Evolutionary conservation across 164 flowering plant genomes (phyloP).

Genomic region (Paratinospora sagittata): DNA sequence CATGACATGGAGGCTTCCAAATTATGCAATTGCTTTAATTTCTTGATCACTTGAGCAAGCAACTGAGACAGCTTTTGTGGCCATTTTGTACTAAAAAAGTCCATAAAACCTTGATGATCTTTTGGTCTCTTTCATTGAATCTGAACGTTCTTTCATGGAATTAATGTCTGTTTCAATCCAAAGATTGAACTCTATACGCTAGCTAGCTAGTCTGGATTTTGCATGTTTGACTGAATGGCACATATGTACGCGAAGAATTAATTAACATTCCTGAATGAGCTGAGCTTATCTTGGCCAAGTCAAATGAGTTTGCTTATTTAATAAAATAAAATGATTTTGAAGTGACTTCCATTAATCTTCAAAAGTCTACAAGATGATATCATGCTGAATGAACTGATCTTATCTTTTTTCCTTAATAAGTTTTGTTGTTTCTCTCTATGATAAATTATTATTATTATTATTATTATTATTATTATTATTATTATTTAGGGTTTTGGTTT

Average conservation of each 20-base stretch:
- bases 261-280: no score
- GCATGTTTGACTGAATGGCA: not conserved
- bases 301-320: no score
- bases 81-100: not conserved
- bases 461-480: no score
- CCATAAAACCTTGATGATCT: not conserved
- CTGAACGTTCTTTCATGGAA: not conserved
- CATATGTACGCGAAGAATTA: no score
- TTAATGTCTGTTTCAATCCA: not conserved
- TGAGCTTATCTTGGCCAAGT: not conserved
- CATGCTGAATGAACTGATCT: no score
- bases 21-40: not conserved
- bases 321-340: no score
- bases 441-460: no score
- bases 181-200: not conserved
- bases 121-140: not conserved
- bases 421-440: no score
- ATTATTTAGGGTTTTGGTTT: no score
- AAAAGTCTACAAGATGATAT: no score
- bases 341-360: no score
- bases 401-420: no score
- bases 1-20: not conserved
- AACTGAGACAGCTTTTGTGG: not conserved
- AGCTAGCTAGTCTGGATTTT: not conserved
- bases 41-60: not conserved